phyloP scores from a whole-genome alignment of 129 eudicot genomes.

The Flaveria sonorensis region DNA sequence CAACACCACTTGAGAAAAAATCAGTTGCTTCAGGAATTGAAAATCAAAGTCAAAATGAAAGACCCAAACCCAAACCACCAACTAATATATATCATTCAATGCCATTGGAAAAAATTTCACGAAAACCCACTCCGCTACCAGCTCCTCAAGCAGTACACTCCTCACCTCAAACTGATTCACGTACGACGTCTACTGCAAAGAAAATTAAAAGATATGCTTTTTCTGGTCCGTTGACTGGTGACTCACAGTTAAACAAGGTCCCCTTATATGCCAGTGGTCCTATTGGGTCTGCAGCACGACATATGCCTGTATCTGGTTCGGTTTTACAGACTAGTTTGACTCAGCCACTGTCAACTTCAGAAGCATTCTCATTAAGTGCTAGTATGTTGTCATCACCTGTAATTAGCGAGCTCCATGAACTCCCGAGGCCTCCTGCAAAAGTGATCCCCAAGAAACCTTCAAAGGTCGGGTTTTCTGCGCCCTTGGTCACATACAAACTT shows the following conservation, averaged over 20 bases:
- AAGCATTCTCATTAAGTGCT: slow-evolving; percentile 37
- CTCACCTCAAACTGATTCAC: slow-evolving; percentile 35
- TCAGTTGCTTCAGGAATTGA: slow-evolving; percentile 42
- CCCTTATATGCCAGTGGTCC: slow-evolving; percentile 60
- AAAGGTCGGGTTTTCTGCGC: slow-evolving; percentile 56
- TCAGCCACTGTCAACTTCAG: slow-evolving; percentile 50
- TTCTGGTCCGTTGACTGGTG: slow-evolving; percentile 80
- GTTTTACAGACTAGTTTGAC: slow-evolving; percentile 52
- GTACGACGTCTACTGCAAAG: slow-evolving; percentile 40
- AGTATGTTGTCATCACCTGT: slow-evolving; percentile 55
- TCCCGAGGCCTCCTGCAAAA: slow-evolving; percentile 80
- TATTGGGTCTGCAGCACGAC: slow-evolving; percentile 44
- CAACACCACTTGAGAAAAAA: slow-evolving; percentile 59
- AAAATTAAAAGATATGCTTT: slow-evolving; percentile 55
- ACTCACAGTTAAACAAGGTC: slow-evolving; percentile 47
- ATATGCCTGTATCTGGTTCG: slow-evolving; percentile 53
- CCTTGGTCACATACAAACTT: slow-evolving; percentile 48
- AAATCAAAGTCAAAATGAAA: slow-evolving; percentile 32
- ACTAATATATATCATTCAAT: slow-evolving; percentile 57
- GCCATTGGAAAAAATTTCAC: slow-evolving; percentile 51
- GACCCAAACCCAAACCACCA: slow-evolving; percentile 46
- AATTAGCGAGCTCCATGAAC: slow-evolving; percentile 91
- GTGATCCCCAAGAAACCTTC: slow-evolving; percentile 34
- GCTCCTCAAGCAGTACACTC: slow-evolving; percentile 47
- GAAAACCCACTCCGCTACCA: slow-evolving; percentile 50